Conservation (phyloP, 441 rosid genomes). For the Populus trichocarpa region DNA sequence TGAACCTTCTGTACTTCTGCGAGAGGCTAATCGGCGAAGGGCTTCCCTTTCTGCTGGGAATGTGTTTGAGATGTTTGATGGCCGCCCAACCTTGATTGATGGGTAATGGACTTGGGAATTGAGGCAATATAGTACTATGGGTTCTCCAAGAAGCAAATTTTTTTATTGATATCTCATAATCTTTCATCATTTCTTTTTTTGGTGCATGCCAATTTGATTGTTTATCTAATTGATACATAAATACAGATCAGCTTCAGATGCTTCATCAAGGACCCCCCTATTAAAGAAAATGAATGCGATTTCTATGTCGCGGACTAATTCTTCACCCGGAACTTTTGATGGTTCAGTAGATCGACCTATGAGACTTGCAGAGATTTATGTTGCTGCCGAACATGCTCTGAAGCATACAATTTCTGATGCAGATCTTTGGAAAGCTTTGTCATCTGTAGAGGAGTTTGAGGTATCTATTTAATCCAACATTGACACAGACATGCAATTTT, state of each 20-base stretch:
- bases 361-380: slow-evolving; percentile 97
- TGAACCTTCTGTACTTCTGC: slow-evolving; percentile 91
- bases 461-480: slow-evolving; percentile 34
- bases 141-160: neutral
- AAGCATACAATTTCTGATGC: slow-evolving; percentile 68
- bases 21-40: slow-evolving; percentile 95
- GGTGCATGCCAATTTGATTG: slow-evolving; percentile 1
- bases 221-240: slow-evolving; percentile 32
- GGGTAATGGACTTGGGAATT: slow-evolving; percentile 57
- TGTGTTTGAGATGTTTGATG: slow-evolving; percentile 70
- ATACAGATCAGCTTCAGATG: slow-evolving; percentile 84
- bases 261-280: slow-evolving; percentile 44
- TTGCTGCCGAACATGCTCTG: slow-evolving; percentile 93
- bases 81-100: slow-evolving; percentile 53
- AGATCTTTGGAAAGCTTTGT: slow-evolving; percentile 64
- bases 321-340: slow-evolving; percentile 84
- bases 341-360: slow-evolving; percentile 87
- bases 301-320: slow-evolving; percentile 72
- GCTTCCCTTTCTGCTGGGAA: slow-evolving; percentile 99
- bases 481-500: neutral
- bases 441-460: slow-evolving; percentile 87
- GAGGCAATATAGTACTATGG: slow-evolving; percentile 13
- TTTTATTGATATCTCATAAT: neutral
- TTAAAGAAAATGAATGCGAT: slow-evolving; percentile 39
- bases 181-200: neutral